Conservation (phyloP, 768 basidiomycete species). For the Trametes coccinea region DNA sequence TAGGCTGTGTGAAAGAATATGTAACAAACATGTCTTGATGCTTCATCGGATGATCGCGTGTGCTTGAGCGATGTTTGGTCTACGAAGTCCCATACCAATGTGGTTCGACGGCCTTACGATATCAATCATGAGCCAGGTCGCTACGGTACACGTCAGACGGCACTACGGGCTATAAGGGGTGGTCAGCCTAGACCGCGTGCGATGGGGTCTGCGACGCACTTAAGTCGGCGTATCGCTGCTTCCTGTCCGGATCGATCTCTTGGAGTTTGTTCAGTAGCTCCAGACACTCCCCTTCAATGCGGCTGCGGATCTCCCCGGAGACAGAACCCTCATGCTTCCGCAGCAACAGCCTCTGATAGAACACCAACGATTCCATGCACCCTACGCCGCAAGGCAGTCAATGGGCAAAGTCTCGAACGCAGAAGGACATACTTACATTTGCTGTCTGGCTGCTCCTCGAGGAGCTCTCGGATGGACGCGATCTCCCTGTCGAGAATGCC, state of each 20-base stretch:
- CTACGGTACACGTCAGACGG: no score
- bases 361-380: conserved; percentile 91
- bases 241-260: conserved; percentile 64
- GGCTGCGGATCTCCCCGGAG: conserved; percentile 32
- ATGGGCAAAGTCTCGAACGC: not conserved
- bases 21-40: no score
- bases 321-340: conserved; percentile 41
- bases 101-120: no score
- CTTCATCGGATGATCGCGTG: no score
- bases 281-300: conserved; percentile 46
- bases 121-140: no score
- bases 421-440: conserved; percentile 62
- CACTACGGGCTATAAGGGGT: not conserved
- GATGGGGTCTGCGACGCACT: conserved; percentile 38
- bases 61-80: no score
- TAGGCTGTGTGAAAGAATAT: not conserved
- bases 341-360: conserved; percentile 77
- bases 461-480: conserved; percentile 72
- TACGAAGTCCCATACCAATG: no score
- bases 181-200: no score
- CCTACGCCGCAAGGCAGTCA: conserved; percentile 46
- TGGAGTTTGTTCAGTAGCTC: conserved; percentile 57
- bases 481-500: conserved; percentile 74
- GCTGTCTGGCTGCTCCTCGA: conserved; percentile 88
- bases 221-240: conserved; percentile 67